These are phyloP conservation scores for Gymnopus androsaceus DNA, from an alignment of 1,284 basidiomycete species.

Conservation along the genomic window DNA sequence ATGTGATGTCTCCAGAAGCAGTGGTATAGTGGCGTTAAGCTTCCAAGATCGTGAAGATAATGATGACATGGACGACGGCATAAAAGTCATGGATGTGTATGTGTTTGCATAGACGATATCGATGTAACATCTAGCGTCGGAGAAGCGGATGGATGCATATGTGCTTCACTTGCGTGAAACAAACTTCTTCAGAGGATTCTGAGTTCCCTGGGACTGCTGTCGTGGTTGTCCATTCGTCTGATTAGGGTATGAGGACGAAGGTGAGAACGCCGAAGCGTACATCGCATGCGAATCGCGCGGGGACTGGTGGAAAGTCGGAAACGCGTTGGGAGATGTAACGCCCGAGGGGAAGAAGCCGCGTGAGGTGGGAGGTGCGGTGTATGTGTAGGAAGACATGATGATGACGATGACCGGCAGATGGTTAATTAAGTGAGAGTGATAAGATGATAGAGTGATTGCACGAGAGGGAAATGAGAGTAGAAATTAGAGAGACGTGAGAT, in stretches of 20 bases:
- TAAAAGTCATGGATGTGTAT: not conserved
- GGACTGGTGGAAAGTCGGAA: constrained; percentile 62
- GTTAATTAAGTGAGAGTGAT: constrained; percentile 4
- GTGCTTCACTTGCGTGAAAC: constrained; percentile 29
- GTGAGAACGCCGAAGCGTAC: constrained; percentile 56
- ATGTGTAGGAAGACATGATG: constrained; percentile 50
- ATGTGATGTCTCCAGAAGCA: not conserved
- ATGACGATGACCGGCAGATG: constrained; percentile 17
- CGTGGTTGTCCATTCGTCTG: constrained; percentile 8
- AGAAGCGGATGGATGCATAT: not conserved
- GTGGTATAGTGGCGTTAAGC: not conserved
- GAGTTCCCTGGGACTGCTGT: constrained; percentile 30
- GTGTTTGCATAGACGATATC: not conserved
- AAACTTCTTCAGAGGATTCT: constrained; percentile 38
- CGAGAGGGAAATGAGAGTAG: not conserved
- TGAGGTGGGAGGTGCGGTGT: constrained; percentile 43
- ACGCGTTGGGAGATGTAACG: constrained; percentile 61
- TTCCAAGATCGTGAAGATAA: not conserved
- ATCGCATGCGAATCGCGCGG: constrained; percentile 67
- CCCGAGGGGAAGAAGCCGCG: constrained; percentile 65
- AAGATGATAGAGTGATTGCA: constrained; percentile 10
- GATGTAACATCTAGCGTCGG: no score
- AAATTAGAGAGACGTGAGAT: constrained; percentile 1
- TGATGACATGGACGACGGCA: not conserved
- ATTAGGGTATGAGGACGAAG: constrained; percentile 25